Percentiles rank a stretch among this genome's conserved stretches.
Evolutionary conservation across 768 basidiomycete genomes (phyloP).

Genomic region (Boletellus ananiceps): DNA sequence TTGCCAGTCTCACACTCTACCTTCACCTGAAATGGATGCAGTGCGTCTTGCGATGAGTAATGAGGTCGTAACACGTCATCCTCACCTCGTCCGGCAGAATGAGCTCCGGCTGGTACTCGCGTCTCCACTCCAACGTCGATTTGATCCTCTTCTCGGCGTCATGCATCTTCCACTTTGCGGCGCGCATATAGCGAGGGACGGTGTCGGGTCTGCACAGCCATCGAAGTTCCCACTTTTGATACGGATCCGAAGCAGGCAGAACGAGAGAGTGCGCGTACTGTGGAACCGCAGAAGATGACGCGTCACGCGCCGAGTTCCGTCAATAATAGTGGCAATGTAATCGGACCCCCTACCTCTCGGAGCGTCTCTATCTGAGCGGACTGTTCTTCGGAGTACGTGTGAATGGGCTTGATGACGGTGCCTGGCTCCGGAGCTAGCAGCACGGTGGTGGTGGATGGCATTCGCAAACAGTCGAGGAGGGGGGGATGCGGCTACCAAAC

Average conservation of each 20-base stretch:
- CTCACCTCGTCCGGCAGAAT: conserved; percentile 71
- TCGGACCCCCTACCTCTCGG: conserved; percentile 45
- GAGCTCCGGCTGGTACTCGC: conserved; percentile 81
- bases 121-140: conserved; percentile 77
- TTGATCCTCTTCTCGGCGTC: conserved; percentile 78
- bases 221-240: conserved; percentile 70
- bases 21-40: conserved; percentile 41
- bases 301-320: background rate
- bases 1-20: conserved; percentile 84
- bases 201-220: conserved; percentile 72
- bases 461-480: conserved; percentile 11
- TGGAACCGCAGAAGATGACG: background rate
- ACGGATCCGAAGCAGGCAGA: conserved; percentile 65
- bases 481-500: background rate
- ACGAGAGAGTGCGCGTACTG: conserved; percentile 66
- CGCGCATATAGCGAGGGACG: conserved; percentile 70
- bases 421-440: conserved; percentile 53
- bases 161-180: conserved; percentile 75
- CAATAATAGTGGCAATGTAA: background rate
- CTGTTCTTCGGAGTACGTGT: conserved; percentile 64
- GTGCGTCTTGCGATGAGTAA: conserved; percentile 1
- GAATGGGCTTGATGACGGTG: conserved; percentile 49
- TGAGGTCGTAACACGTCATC: background rate
- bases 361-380: conserved; percentile 53
- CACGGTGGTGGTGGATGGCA: conserved; percentile 43